Conservation (phyloP, 345 rosid species). For the Gossypium raimondii region DNA sequence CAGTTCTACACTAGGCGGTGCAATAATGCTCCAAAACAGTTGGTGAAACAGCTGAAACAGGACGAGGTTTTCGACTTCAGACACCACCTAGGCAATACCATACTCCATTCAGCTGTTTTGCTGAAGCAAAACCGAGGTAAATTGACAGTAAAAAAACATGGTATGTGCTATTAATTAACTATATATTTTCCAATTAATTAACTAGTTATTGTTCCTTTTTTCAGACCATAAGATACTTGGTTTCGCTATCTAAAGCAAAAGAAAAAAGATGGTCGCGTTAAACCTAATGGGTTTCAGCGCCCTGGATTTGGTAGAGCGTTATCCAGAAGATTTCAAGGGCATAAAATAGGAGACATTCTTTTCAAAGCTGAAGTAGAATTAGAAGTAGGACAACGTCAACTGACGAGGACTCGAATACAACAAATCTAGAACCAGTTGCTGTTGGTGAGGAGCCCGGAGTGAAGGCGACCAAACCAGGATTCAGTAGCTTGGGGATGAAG, state of each 20-base stretch:
- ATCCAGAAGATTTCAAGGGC: constrained; percentile 17
- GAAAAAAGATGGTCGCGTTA: constrained; percentile 2
- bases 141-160: too few relatives aligned
- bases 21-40: constrained; percentile 13
- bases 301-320: constrained; percentile 12
- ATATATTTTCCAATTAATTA: not conserved
- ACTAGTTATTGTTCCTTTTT: not conserved
- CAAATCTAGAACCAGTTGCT: not conserved
- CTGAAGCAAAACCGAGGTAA: constrained; percentile 28
- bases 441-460: not conserved
- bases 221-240: constrained; percentile 26
- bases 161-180: too few relatives aligned
- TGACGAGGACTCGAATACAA: not conserved
- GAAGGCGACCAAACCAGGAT: not conserved
- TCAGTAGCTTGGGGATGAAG: too few relatives aligned
- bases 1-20: constrained; percentile 21
- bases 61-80: constrained; percentile 11
- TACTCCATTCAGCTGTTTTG: constrained; percentile 21
- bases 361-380: not conserved
- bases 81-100: constrained; percentile 24
- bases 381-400: not conserved
- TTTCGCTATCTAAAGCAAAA: not conserved
- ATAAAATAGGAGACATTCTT: not conserved
- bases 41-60: constrained; percentile 1
- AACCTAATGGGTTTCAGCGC: constrained; percentile 25